Conservation (phyloP, 2,329 filamentous ascomycete species). For the Alternaria viburni region DNA sequence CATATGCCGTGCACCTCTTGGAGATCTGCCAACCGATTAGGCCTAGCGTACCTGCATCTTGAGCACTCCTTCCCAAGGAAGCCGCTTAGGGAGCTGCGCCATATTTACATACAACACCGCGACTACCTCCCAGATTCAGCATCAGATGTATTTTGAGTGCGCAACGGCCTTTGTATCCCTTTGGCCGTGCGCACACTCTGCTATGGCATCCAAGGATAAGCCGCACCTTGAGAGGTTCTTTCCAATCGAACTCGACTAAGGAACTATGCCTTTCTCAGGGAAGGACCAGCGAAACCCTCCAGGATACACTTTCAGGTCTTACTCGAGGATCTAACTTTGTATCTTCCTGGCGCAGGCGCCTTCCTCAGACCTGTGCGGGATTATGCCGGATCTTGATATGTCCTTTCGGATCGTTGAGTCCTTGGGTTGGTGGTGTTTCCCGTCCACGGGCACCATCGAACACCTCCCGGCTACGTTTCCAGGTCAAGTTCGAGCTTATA, state of each 20-base stretch:
- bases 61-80: background rate
- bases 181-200: background rate
- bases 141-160: background rate
- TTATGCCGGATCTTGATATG: background rate
- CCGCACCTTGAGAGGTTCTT: background rate
- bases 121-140: background rate
- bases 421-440: fast-evolving
- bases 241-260: background rate
- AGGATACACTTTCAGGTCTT: background rate
- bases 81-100: background rate
- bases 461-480: background rate
- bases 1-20: background rate
- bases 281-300: background rate
- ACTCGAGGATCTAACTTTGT: fast-evolving
- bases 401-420: fast-evolving
- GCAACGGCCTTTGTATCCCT: background rate
- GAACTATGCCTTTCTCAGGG: background rate
- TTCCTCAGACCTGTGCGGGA: background rate
- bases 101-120: background rate
- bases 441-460: background rate
- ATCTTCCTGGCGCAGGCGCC: background rate
- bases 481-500: background rate
- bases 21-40: background rate
- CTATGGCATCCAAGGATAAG: background rate
- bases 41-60: background rate